Percentiles rank a stretch among this genome's conserved stretches.
Evolutionary conservation across 305 asterid genomes (phyloP).

Genomic region (Lippia alba): DNA sequence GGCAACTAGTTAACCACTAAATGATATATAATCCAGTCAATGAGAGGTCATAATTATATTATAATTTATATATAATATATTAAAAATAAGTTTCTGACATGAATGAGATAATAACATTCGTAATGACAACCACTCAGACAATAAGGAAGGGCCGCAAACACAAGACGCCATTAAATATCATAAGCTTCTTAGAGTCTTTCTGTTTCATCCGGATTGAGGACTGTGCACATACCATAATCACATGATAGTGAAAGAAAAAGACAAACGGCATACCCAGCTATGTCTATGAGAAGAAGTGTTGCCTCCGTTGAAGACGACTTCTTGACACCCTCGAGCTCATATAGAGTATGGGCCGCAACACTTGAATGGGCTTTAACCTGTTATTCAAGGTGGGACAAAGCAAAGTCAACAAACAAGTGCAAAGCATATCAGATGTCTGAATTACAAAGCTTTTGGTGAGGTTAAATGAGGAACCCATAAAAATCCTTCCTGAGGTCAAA

Average conservation of each 20-base stretch:
- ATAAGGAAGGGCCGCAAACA: slow-evolving; percentile 9
- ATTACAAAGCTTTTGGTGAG: slow-evolving; percentile 1
- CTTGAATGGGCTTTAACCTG: slow-evolving; percentile 93
- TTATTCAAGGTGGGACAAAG: slow-evolving; percentile 26
- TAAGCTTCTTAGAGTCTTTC: slow-evolving; percentile 8
- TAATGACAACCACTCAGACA: background rate
- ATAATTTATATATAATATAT: too few species aligned
- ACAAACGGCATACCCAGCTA: slow-evolving; percentile 68
- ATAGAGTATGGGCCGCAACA: slow-evolving; percentile 78
- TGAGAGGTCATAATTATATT: too few species aligned
- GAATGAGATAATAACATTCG: background rate
- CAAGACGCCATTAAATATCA: slow-evolving; percentile 6
- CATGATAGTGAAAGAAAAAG: slow-evolving; percentile 13
- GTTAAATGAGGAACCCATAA: background rate
- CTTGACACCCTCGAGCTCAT: slow-evolving; percentile 80
- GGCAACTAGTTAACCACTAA: too few species aligned
- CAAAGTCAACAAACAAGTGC: slow-evolving; percentile 14
- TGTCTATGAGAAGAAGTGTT: slow-evolving; percentile 93
- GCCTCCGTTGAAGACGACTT: slow-evolving; percentile 84
- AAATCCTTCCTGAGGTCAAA: background rate
- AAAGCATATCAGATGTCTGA: slow-evolving; percentile 26
- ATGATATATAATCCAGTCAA: too few species aligned
- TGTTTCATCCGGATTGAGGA: slow-evolving; percentile 22
- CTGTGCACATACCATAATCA: slow-evolving; percentile 3
- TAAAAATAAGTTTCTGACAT: too few species aligned